These are phyloP conservation scores for Salvia hispanica DNA, from an alignment of 257 asterid species.

Conservation along the genomic window DNA sequence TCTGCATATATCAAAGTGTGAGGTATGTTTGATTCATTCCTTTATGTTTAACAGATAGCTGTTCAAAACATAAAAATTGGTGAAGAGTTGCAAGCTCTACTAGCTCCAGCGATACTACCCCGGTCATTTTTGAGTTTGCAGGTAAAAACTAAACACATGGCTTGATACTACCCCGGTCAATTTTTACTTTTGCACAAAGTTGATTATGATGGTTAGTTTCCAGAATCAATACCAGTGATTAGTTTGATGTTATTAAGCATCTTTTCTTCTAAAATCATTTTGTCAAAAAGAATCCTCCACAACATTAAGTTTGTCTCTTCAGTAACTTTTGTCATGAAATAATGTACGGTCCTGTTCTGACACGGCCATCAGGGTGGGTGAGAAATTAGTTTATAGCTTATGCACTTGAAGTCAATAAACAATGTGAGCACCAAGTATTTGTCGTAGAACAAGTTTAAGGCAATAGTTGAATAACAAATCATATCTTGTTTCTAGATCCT, in stretches of 20 bases:
- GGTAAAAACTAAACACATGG: slow-evolving; percentile 39
- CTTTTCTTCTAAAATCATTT: not conserved
- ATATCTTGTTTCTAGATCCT: slow-evolving; percentile 44
- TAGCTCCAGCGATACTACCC: slow-evolving; percentile 88
- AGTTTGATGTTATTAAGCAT: not conserved
- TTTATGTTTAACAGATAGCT: slow-evolving; percentile 54
- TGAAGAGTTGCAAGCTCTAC: slow-evolving; percentile 73
- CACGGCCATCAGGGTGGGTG: not conserved
- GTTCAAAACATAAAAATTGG: slow-evolving; percentile 69
- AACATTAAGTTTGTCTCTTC: not conserved
- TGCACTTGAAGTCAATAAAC: slow-evolving; percentile 14
- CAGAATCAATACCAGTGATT: slow-evolving; percentile 1
- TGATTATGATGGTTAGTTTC: not conserved
- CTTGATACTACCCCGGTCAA: slow-evolving; percentile 5
- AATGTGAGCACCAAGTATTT: slow-evolving; percentile 10
- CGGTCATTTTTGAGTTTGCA: slow-evolving; percentile 75
- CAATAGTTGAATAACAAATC: slow-evolving; percentile 8
- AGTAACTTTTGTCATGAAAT: not conserved
- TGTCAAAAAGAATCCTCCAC: not conserved
- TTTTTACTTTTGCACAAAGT: not conserved
- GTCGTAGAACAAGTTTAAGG: slow-evolving; percentile 10
- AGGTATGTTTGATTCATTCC: not conserved
- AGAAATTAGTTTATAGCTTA: not conserved
- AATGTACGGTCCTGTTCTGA: not conserved
- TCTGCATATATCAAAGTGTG: not conserved